Evolutionary conservation across 2,329 filamentous ascomycete genomes (phyloP), one percentile per base, ranked within the genome.

Genomic region (Curvularia sp.): DNA sequence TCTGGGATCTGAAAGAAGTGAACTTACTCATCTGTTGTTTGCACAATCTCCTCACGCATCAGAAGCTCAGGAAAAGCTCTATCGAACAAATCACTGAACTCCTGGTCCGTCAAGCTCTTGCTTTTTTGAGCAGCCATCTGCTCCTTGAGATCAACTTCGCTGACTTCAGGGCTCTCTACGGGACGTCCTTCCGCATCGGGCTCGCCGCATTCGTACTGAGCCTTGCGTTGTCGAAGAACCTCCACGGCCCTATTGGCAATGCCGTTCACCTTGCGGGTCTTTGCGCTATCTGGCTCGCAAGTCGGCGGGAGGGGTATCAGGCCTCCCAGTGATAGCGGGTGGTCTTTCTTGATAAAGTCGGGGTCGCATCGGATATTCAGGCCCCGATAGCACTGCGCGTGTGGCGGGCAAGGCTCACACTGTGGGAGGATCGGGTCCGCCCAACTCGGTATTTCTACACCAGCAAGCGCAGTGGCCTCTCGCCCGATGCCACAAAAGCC

Each of bases 281-380:
- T 97, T 71, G 96, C 92, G 60, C 93, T 93, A 76, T 99, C 96
- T 0, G 95, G 91, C 78, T 97, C 94, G 77, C 95, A 99, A 4
- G 92, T 93, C 1, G 96, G 94, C 5, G 93, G 88, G 8, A 99
- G 80, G 7, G 95, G 95, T 5, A 98, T 72, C 3, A 96, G 73
- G 0, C 95, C 93, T 49, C 89, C 88, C 0, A 97, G 75, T 0
- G 93, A 89, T 22, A 98, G 82, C 1, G 94, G 93, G 74, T 98
- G 94, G 0, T 88, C 86, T 70, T 90, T 90, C 38, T 95, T 83
- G 47, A 99, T 85, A 71, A 96, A 99, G 73, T 94, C 95, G 52
- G 86, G 84, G 67, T 97, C 93, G 77, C 95, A 99, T 26, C 86
- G 85, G 8, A 91, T 90, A 33, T 88, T 84, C 63, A 95, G 88